phyloP scores from a whole-genome alignment of 1,284 basidiomycete genomes.

The Somion occarium region DNA sequence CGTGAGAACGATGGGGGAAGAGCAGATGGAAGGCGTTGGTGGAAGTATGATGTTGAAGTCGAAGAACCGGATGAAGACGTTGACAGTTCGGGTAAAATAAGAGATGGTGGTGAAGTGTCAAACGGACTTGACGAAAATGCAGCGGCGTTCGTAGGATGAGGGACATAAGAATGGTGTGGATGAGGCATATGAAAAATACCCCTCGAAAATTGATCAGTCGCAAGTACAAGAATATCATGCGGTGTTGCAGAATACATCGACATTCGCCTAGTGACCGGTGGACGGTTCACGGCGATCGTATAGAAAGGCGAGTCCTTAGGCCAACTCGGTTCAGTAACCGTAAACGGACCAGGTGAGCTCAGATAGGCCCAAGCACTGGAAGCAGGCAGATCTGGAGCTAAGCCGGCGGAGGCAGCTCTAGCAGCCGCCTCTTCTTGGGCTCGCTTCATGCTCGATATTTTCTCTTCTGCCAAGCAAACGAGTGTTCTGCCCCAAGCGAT shows the following conservation, averaged over 20 bases:
- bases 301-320: slow-evolving; percentile 49
- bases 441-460: slow-evolving; percentile 16
- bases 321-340: slow-evolving; percentile 42
- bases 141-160: not conserved
- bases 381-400: slow-evolving; percentile 12
- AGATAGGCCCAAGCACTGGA: slow-evolving; percentile 15
- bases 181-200: slow-evolving; percentile 71
- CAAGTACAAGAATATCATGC: slow-evolving; percentile 50
- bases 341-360: slow-evolving; percentile 17
- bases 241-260: slow-evolving; percentile 37
- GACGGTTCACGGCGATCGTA: slow-evolving; percentile 43
- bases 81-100: not conserved
- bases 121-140: not conserved
- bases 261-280: slow-evolving; percentile 49
- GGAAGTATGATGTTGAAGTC: slow-evolving; percentile 5
- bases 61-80: slow-evolving; percentile 1
- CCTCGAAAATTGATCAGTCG: slow-evolving; percentile 62
- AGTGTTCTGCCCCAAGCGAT: slow-evolving; percentile 61
- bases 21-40: not conserved
- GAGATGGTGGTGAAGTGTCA: not conserved
- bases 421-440: not conserved
- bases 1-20: slow-evolving; percentile 37
- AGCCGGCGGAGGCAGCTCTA: not conserved
- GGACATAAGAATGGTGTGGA: slow-evolving; percentile 27
- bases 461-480: slow-evolving; percentile 51